Evolutionary conservation across 108 stramenopile genomes (phyloP), one percentile per base, ranked within the genome.

Genomic region (Schizochytrium sp.): DNA sequence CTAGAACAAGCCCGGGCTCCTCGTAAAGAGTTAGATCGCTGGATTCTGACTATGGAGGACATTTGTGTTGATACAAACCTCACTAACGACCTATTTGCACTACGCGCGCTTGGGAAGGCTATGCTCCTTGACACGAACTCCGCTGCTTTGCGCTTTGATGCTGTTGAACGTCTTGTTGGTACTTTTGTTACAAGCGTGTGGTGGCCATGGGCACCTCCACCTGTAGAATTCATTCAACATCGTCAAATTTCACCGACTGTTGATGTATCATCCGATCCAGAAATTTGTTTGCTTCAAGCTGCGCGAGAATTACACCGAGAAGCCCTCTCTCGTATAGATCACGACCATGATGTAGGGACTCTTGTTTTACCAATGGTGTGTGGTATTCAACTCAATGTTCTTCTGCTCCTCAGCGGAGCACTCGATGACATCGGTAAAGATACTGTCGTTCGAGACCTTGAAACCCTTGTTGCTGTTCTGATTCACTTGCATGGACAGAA

Each of bases 361-460:
- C 55, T 10, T 10, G 4, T 55, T 5, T 40, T 55, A 5, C 50
- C 76, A n/a, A 38, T 38, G 13, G 10, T 40, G 5, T 47, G 49
- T 5, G 76, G 50, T 0, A 83, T 55, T 50, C 76, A 83, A 28
- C 47, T 83, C 40, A 5, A 28, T 5, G 76, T 83, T 55, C 28
- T n/a, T 38, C 76, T 1, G 47, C 53, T 83, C 10, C 76, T 83
- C 47, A 55, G 76, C 3, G 76, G 53, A n/a, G 76, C 76, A 13
- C 76, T 83, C 53, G 76, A 83, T 2, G 76, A 83, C 10, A 5
- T 83, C 12, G 76, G 28, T 53, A 83, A 83, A 28, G 76, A 83
- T 28, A 38, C 53, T 0, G 47, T 55, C 15, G 53, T 55, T 7
- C 45, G 53, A 7, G 76, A 83, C 17, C 76, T 83, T 53, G 76